Conservation (phyloP, 192 early-diverging fungal genomes). For the Umbelopsis ramanniana region DNA sequence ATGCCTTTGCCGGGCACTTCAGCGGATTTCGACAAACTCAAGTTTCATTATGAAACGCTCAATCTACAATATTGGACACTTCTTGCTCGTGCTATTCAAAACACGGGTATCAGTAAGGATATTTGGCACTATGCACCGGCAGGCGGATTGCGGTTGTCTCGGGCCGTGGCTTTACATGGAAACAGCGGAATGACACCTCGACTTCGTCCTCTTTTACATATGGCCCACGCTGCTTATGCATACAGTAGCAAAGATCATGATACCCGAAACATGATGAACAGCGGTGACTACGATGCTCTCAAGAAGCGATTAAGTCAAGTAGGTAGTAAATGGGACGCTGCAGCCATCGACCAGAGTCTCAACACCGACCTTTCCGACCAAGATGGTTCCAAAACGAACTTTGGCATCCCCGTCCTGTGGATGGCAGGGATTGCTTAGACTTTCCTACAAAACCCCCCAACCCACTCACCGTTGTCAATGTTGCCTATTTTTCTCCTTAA, state of each 20-base stretch:
- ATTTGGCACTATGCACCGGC: conserved; percentile 59
- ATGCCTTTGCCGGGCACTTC: background rate
- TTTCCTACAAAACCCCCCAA: too few relatives aligned
- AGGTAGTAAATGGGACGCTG: conserved; percentile 19
- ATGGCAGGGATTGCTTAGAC: conserved; percentile 15
- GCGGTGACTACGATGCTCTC: conserved; percentile 7
- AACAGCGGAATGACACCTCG: conserved; percentile 38
- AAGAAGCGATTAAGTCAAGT: conserved; percentile 1
- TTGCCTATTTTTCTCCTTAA: background rate
- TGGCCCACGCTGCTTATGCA: conserved; percentile 50
- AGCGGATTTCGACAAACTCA: background rate
- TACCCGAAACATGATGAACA: conserved; percentile 23
- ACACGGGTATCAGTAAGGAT: conserved; percentile 52
- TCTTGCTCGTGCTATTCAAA: conserved; percentile 56
- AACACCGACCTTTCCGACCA: background rate
- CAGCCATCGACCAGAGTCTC: background rate
- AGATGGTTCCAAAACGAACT: conserved; percentile 14
- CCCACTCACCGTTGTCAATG: background rate
- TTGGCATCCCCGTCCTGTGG: conserved; percentile 12
- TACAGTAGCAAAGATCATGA: conserved; percentile 31
- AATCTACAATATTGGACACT: conserved; percentile 66
- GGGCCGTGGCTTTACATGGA: conserved; percentile 50
- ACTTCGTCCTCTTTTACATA: conserved; percentile 53
- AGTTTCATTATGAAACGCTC: conserved; percentile 46
- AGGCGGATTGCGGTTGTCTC: conserved; percentile 45